Percentiles rank a stretch among this genome's conserved stretches.
These are phyloP conservation scores for Sclerotinia glacialis DNA, from an alignment of 2,329 filamentous ascomycete species.

Conservation along the genomic window DNA sequence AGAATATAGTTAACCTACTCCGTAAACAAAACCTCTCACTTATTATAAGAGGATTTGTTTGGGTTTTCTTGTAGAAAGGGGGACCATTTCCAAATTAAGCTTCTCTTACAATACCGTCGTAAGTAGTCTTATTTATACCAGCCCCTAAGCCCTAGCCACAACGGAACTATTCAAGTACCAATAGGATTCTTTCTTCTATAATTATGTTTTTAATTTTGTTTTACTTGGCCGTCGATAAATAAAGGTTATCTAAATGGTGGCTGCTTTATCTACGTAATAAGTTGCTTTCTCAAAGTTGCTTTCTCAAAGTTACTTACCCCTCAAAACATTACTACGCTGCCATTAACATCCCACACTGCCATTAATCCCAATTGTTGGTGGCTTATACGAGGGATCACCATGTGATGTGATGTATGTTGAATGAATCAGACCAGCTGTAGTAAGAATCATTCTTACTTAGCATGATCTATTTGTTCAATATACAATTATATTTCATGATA, in stretches of 20 bases:
- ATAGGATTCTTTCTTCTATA: not conserved
- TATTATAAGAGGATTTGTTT: not conserved
- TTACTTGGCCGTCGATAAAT: not conserved
- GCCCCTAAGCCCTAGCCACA: constrained; percentile 14
- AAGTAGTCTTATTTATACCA: constrained; percentile 7
- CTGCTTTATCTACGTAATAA: not conserved
- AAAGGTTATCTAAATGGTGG: not conserved
- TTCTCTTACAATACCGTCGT: constrained; percentile 4
- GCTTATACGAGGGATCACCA: not conserved
- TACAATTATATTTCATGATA: not conserved
- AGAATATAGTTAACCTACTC: not conserved
- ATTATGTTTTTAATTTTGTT: not conserved
- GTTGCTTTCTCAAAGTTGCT: not conserved
- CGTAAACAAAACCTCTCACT: not conserved
- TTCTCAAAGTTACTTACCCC: not conserved
- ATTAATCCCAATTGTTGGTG: not conserved
- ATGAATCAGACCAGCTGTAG: not conserved
- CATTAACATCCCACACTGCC: not conserved
- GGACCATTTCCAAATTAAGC: constrained; percentile 3
- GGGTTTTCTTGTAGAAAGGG: not conserved
- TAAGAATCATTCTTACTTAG: not conserved
- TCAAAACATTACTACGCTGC: not conserved
- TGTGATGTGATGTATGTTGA: too few relatives aligned
- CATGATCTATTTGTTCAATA: constrained; percentile 1
- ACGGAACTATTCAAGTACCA: not conserved